Evolutionary conservation across 176 grass and related monocot genomes (phyloP).

Genomic region (Oryza punctata): DNA sequence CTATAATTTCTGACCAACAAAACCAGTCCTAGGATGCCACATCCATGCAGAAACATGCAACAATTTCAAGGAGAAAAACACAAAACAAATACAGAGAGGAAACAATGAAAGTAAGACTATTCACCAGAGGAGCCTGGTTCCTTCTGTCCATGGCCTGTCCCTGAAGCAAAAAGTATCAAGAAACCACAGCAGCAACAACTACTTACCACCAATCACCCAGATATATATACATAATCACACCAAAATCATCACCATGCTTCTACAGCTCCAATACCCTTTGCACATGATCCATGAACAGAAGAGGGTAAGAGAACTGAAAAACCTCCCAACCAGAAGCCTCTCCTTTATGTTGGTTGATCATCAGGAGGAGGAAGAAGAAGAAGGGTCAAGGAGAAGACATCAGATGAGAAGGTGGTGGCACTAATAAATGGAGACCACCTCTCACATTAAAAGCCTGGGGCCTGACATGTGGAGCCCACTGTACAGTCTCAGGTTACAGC

Average conservation of each 20-base stretch:
- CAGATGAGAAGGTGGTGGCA: neutral
- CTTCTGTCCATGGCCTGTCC: conserved; percentile 52
- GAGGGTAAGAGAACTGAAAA: neutral
- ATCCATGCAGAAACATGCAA: conserved; percentile 2
- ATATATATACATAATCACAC: conserved; percentile 1
- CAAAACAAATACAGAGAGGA: neutral
- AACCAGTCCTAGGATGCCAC: neutral
- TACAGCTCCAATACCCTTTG: neutral
- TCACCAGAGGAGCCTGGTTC: conserved; percentile 64
- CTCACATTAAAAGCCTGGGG: conserved; percentile 37
- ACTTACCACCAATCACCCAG: neutral
- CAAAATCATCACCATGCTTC: neutral
- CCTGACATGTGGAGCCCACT: conserved; percentile 6
- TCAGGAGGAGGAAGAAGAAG: conserved; percentile 13
- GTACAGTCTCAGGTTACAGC: neutral
- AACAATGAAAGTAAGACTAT: conserved; percentile 28
- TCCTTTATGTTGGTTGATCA: neutral
- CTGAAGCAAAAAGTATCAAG: conserved; percentile 41
- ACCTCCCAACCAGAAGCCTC: conserved; percentile 14
- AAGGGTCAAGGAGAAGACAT: neutral
- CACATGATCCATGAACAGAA: neutral
- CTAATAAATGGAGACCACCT: conserved; percentile 9
- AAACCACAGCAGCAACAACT: neutral
- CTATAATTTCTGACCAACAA: neutral
- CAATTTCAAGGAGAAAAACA: neutral